Evolutionary conservation across 2,329 filamentous ascomycete genomes (phyloP).

Genomic region (Ophiostoma tasmaniense): DNA sequence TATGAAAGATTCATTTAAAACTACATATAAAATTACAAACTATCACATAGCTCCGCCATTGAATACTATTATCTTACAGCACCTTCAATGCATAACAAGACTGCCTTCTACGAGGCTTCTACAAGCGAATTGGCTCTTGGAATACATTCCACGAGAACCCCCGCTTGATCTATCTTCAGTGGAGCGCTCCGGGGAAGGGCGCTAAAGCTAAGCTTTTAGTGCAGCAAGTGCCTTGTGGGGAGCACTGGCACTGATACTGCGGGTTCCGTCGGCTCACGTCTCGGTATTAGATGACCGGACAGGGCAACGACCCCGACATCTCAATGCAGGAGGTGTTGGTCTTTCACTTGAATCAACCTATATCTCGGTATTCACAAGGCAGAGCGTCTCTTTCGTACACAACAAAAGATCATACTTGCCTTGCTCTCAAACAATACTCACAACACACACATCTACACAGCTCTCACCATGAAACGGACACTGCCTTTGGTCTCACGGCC

Average conservation of each 20-base stretch:
- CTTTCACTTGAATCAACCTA: neutral
- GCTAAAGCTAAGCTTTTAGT: neutral
- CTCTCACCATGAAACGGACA: slow-evolving; percentile 7
- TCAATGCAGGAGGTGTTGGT: neutral
- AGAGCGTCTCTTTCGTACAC: no score
- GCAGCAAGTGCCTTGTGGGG: neutral
- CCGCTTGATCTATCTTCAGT: neutral
- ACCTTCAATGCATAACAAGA: neutral
- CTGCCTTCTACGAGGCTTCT: neutral
- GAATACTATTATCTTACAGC: no score
- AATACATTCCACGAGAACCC: neutral
- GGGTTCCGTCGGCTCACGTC: slow-evolving; percentile 30
- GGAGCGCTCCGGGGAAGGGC: neutral
- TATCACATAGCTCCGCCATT: no score
- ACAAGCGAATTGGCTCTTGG: neutral
- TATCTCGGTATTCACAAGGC: neutral
- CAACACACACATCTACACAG: neutral
- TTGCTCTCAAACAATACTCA: no score
- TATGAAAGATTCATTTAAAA: no score
- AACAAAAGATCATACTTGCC: no score
- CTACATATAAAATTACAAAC: no score
- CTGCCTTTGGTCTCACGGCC: neutral
- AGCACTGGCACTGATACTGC: neutral
- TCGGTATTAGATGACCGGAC: slow-evolving; percentile 11
- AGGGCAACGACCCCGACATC: neutral